phyloP scores from a whole-genome alignment of 2,329 filamentous ascomycete species.

The Ophiosphaerella korrae region DNA sequence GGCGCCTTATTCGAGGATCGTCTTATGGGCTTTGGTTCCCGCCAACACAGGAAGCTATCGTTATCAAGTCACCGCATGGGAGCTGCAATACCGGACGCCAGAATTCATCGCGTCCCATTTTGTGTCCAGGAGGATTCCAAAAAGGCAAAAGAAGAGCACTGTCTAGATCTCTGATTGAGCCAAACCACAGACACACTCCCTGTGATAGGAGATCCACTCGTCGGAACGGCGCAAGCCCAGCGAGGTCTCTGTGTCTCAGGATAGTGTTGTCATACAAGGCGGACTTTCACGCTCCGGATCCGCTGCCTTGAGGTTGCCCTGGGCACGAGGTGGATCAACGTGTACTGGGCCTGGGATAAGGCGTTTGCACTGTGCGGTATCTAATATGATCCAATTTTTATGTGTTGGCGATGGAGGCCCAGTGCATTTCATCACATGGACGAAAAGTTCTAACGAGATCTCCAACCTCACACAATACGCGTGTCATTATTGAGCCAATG shows the following conservation, averaged over 20 bases:
- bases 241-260: constrained; percentile 57
- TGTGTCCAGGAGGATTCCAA: constrained; percentile 37
- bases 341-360: constrained; percentile 34
- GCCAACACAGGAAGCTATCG: constrained; percentile 13
- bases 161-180: constrained; percentile 33
- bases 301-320: constrained; percentile 21
- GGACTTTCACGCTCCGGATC: constrained; percentile 47
- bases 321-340: constrained; percentile 12
- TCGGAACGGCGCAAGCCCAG: constrained; percentile 61
- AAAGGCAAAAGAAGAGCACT: constrained; percentile 45
- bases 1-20: constrained; percentile 54
- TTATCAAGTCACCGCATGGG: constrained; percentile 16
- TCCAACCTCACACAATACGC: constrained; percentile 50
- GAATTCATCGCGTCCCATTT: constrained; percentile 30
- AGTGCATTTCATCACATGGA: constrained; percentile 56
- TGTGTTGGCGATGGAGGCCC: constrained; percentile 48
- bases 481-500: constrained; percentile 53
- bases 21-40: constrained; percentile 57
- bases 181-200: constrained; percentile 53
- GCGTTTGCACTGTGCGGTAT: constrained; percentile 25
- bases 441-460: constrained; percentile 40
- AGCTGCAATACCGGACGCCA: constrained; percentile 47
- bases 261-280: constrained; percentile 37
- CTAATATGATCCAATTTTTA: constrained; percentile 9
- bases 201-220: constrained; percentile 58